phyloP scores from a whole-genome alignment of 192 early-diverging fungal species.

The Geosiphon pyriformis region DNA sequence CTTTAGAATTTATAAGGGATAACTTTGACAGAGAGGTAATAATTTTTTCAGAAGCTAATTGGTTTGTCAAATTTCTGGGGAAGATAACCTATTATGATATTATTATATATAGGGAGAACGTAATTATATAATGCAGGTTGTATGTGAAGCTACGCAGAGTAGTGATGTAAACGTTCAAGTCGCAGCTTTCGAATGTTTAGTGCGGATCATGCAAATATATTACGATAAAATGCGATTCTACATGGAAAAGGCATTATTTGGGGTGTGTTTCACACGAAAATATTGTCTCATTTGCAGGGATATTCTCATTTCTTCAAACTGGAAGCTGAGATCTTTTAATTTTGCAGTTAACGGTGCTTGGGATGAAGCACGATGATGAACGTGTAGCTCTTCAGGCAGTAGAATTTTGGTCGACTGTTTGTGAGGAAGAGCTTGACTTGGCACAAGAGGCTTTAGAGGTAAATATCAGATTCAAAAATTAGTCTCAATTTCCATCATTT shows the following conservation, averaged over 20 bases:
- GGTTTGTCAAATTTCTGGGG: background rate
- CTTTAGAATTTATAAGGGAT: conserved; percentile 88
- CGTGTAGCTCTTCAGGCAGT: conserved; percentile 93
- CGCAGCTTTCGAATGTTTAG: conserved; percentile 91
- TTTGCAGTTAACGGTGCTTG: conserved; percentile 74
- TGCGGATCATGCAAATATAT: conserved; percentile 94
- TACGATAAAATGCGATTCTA: conserved; percentile 96
- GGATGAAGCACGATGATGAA: conserved; percentile 86
- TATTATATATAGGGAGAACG: conserved; percentile 64
- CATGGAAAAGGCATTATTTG: conserved; percentile 94
- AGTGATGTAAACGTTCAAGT: conserved; percentile 69
- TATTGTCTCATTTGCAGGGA: conserved; percentile 12
- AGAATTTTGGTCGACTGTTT: conserved; percentile 99
- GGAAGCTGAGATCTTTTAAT: no score
- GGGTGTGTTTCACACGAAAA: conserved; percentile 52
- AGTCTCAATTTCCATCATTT: no score
- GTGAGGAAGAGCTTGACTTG: conserved; percentile 88
- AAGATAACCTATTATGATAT: background rate
- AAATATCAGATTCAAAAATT: no score
- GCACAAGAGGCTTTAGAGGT: conserved; percentile 57
- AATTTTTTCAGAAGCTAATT: background rate
- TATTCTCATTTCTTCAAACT: background rate
- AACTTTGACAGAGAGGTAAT: conserved; percentile 87
- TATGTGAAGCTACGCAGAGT: conserved; percentile 93
- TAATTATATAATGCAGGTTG: conserved; percentile 98